Evolutionary conservation across 2,329 filamentous ascomycete genomes (phyloP), one percentile per base, ranked within the genome.

Genomic region (Colletotrichum trifolii): DNA sequence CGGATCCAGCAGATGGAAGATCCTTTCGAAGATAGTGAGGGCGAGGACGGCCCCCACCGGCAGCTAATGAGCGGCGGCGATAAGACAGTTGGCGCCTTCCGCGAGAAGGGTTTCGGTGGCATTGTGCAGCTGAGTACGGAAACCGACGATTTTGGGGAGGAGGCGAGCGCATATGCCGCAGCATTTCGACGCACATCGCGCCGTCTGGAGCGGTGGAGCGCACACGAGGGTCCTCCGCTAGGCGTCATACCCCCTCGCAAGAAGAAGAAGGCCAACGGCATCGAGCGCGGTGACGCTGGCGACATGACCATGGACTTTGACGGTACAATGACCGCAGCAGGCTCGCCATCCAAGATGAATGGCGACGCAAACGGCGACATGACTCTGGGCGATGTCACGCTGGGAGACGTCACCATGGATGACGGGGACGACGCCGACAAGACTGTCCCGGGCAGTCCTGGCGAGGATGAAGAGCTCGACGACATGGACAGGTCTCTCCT

Each of bases 71-170:
- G 69, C 36, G 68, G 67, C 25, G 73, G 73, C 45, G 74, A 77
- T 1, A 73, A 75, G 45, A 70, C 72, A 10, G 60, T 72, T 9
- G 73, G 73, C 2, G 63, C 74, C 15, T 89, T 89, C 70, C 81
- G 84, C 40, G 85, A 88, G 72, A 79, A 80, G 66, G 87, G 88
- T 7, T 80, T 88, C 57, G 86, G 83, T n/a, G 92, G 89, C 1
- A 82, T 92, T 43, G 87, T 85, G 56, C 88, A 86, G 38, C 79
- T 91, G 0, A 78, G 78, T 17, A 77, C 79, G 13, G 91, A 94
- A 73, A 77, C 83, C 0, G 90, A 93, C 67, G 92, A 95, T 76
- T 91, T 89, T 69, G 92, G 92, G 47, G 92, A 95, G 75, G 91
- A 95, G 75, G 83, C 88, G 6, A 84, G 85, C 59, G 83, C 87